Percentiles rank a stretch among this genome's conserved stretches.
Conservation (phyloP, 1,139 yeast species). For the Candida tetrigidarum region DNA sequence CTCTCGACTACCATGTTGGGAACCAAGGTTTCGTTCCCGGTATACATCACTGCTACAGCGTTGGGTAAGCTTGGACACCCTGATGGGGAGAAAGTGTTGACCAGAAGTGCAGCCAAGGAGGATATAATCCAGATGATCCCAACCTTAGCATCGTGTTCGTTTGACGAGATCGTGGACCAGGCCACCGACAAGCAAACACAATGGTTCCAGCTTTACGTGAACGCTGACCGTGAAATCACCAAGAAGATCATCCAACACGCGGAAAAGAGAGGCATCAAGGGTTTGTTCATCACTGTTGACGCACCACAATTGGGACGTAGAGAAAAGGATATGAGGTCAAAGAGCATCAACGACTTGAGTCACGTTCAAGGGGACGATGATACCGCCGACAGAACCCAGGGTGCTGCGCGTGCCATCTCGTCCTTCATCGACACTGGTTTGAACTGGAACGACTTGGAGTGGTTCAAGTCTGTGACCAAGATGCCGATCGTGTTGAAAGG, state of each 20-base stretch:
- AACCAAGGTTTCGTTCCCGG: constrained; percentile 51
- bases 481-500: constrained; percentile 75
- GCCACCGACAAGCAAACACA: constrained; percentile 60
- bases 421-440: constrained; percentile 84
- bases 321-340: constrained; percentile 64
- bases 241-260: constrained; percentile 67
- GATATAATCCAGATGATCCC: constrained; percentile 82
- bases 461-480: constrained; percentile 60
- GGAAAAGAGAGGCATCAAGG: constrained; percentile 75
- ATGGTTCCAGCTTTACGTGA: constrained; percentile 93
- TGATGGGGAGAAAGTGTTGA: constrained; percentile 78
- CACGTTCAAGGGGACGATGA: constrained; percentile 69
- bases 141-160: constrained; percentile 74
- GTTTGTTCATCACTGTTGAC: constrained; percentile 86
- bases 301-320: constrained; percentile 96
- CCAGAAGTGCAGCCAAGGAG: constrained; percentile 71
- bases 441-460: constrained; percentile 65
- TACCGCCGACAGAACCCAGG: constrained; percentile 68
- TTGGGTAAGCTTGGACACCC: constrained; percentile 78
- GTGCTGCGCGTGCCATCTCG: constrained; percentile 87
- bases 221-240: constrained; percentile 59
- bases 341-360: constrained; percentile 40
- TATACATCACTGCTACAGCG: constrained; percentile 82
- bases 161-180: constrained; percentile 69
- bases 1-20: constrained; percentile 47